These are phyloP conservation scores for Tuber melanosporum DNA, from an alignment of 495 filamentous ascomycete species.

Conservation along the genomic window DNA sequence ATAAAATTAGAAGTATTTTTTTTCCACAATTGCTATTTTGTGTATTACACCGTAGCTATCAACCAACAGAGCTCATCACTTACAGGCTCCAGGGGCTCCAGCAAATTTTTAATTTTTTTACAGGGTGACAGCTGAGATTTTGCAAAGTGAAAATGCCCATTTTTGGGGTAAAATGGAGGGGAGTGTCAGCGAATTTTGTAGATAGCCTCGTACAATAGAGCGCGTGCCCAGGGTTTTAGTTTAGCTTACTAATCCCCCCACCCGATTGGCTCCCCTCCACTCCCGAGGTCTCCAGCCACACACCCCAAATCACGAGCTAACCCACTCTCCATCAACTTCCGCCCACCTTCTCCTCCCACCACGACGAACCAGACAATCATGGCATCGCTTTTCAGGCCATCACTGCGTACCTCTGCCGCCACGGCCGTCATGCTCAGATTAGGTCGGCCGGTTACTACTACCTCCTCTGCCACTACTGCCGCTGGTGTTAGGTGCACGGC, in stretches of 20 bases:
- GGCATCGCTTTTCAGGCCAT: slow-evolving; percentile 25
- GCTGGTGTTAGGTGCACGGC: background rate
- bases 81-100: no score
- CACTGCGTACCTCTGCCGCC: slow-evolving; percentile 20
- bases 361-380: background rate
- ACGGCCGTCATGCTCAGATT: background rate
- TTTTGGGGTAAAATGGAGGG: no score
- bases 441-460: slow-evolving; percentile 9
- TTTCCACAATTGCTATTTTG: no score
- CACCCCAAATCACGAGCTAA: background rate
- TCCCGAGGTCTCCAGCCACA: slow-evolving; percentile 3
- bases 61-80: no score
- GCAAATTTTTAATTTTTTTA: no score
- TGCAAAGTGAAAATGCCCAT: no score
- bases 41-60: no score
- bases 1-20: no score
- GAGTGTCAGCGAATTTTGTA: no score
- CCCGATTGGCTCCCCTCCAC: background rate
- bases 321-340: background rate
- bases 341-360: background rate
- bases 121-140: no score
- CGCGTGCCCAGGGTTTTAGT: no score
- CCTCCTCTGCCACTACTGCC: background rate
- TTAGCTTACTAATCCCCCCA: background rate
- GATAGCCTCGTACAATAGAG: no score